Percentiles rank a stretch among this genome's conserved stretches.
These are phyloP conservation scores for Agapanthus africanus DNA, from an alignment of 106 monocot genomes.

Conservation along the genomic window DNA sequence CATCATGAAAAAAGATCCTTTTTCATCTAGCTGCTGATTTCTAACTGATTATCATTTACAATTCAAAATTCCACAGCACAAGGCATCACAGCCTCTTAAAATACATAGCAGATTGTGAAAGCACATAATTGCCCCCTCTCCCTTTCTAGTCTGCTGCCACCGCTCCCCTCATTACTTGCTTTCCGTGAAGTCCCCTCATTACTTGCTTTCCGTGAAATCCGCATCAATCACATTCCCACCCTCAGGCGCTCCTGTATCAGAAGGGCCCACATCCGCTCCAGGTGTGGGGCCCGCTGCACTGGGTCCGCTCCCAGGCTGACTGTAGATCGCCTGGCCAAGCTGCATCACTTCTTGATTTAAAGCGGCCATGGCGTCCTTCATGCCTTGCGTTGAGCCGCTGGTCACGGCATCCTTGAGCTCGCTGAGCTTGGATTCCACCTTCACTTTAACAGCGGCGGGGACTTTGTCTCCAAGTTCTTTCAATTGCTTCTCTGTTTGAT, in stretches of 20 bases:
- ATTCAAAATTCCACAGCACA: no score
- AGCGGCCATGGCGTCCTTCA: constrained; percentile 66
- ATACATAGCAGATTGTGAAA: constrained; percentile 8
- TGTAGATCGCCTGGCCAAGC: constrained; percentile 80
- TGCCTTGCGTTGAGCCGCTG: constrained; percentile 50
- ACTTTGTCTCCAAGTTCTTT: constrained; percentile 85
- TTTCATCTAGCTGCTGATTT: no score
- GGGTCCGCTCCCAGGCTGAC: constrained; percentile 40
- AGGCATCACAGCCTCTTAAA: no score
- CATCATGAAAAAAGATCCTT: no score
- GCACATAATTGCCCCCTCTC: neutral
- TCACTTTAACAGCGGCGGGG: constrained; percentile 61
- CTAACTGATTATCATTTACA: no score
- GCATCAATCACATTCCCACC: constrained; percentile 85
- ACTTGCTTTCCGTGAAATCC: constrained; percentile 90
- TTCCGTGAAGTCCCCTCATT: no score
- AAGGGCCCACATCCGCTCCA: constrained; percentile 12
- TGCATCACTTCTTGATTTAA: constrained; percentile 90
- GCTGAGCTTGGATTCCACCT: constrained; percentile 65
- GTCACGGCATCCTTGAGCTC: constrained; percentile 75
- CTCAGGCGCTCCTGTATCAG: constrained; percentile 27
- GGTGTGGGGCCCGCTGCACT: constrained; percentile 32
- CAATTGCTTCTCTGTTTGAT: constrained; percentile 86
- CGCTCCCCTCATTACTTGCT: no score
- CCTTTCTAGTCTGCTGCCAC: neutral